Evolutionary conservation across 306 rosid species (phyloP).

Genomic region (Hippophae rhamnoides): DNA sequence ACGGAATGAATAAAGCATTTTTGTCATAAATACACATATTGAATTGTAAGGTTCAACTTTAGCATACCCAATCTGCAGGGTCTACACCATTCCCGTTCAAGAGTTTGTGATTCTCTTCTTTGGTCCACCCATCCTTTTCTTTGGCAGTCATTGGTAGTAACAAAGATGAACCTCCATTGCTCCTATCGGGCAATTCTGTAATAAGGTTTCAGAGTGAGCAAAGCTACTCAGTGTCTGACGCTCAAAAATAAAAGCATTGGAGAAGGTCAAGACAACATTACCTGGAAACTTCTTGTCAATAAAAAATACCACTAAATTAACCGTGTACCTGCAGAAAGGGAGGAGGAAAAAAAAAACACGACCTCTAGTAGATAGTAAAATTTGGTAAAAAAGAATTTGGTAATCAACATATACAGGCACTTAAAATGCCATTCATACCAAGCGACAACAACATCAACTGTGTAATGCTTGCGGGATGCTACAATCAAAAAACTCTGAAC

Average conservation of each 20-base stretch:
- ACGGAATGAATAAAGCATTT: not conserved
- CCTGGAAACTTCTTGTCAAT: slow-evolving; percentile 83
- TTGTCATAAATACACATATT: too few relatives aligned
- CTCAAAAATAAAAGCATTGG: not conserved
- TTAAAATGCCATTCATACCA: slow-evolving; percentile 43
- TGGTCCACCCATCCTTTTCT: slow-evolving; percentile 63
- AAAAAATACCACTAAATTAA: slow-evolving; percentile 84
- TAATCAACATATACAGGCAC: not conserved
- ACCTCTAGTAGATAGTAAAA: too few relatives aligned
- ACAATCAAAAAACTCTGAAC: slow-evolving; percentile 80
- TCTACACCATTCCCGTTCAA: slow-evolving; percentile 81
- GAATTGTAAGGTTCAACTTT: not conserved
- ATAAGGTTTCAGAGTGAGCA: slow-evolving; percentile 4
- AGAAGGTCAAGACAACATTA: slow-evolving; percentile 12
- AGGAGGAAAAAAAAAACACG: slow-evolving; percentile 1
- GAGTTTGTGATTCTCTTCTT: slow-evolving; percentile 87
- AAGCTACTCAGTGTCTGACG: not conserved
- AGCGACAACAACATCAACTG: slow-evolving; percentile 95
- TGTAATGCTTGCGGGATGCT: slow-evolving; percentile 97
- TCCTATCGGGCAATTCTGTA: slow-evolving; percentile 86
- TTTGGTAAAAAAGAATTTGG: too few relatives aligned
- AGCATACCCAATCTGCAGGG: slow-evolving; percentile 73
- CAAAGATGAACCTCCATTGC: slow-evolving; percentile 33
- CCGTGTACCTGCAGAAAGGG: slow-evolving; percentile 66
- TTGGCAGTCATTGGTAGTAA: slow-evolving; percentile 63